Conservation (phyloP, 1,139 yeast species). For the Lodderomyces orthopsilosis region DNA sequence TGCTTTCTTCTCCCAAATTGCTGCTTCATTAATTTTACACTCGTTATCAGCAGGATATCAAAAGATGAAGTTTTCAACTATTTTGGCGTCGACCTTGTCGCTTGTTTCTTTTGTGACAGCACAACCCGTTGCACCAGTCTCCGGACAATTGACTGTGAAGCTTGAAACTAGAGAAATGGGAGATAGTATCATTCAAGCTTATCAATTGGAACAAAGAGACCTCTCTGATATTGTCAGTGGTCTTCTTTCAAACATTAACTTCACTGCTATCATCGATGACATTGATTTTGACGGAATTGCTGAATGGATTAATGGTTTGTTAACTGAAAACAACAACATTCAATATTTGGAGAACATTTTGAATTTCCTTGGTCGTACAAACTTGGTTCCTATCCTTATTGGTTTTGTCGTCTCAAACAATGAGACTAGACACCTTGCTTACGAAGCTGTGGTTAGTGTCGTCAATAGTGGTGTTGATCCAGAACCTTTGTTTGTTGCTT, state of each 20-base stretch:
- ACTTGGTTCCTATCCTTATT: conserved; percentile 26
- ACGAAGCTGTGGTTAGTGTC: conserved; percentile 18
- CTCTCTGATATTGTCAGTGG: conserved; percentile 14
- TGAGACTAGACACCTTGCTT: conserved; percentile 21
- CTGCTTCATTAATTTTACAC: conserved; percentile 4
- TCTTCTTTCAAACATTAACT: conserved; percentile 19
- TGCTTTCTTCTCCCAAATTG: not conserved
- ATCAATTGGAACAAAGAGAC: conserved; percentile 22
- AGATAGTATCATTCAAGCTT: conserved; percentile 2
- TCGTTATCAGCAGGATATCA: conserved; percentile 4
- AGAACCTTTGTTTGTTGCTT: conserved; percentile 31
- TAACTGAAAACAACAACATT: conserved; percentile 22
- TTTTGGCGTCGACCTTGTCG: conserved; percentile 9
- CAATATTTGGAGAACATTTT: conserved; percentile 27
- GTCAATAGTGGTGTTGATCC: conserved; percentile 22
- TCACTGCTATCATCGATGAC: conserved; percentile 18
- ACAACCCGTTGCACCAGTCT: conserved; percentile 10
- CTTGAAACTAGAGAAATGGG: conserved; percentile 8
- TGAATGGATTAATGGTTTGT: conserved; percentile 28
- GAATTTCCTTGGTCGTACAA: conserved; percentile 23
- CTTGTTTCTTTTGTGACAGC: conserved; percentile 10
- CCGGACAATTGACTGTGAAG: conserved; percentile 10
- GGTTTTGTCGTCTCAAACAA: conserved; percentile 27
- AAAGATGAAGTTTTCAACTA: conserved; percentile 12
- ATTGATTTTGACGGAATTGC: conserved; percentile 31